These are phyloP conservation scores for Paramecium caudatum DNA, from an alignment of 73 alveolate species.

Conservation along the genomic window DNA sequence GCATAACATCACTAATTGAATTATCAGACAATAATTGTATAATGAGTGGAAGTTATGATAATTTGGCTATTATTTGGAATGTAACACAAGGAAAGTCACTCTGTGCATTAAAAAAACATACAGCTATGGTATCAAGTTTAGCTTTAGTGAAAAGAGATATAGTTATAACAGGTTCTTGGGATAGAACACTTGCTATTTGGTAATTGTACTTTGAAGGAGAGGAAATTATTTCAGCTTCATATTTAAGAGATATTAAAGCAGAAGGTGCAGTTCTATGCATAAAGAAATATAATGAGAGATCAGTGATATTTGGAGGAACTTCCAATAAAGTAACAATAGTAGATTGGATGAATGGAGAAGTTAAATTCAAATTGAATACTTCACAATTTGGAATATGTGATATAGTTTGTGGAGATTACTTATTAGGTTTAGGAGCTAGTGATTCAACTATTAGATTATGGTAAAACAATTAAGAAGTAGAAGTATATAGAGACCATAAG, in stretches of 20 bases:
- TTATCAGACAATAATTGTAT: constrained; percentile 27
- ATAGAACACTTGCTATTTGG: constrained; percentile 60
- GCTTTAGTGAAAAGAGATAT: constrained; percentile 32
- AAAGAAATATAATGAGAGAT: constrained; percentile 15
- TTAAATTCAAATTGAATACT: constrained; percentile 30
- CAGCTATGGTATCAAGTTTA: constrained; percentile 51
- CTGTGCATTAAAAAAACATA: constrained; percentile 53
- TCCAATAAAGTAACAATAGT: constrained; percentile 31
- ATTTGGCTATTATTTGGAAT: constrained; percentile 62
- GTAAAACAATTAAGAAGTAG: constrained; percentile 8
- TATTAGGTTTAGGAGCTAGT: constrained; percentile 61
- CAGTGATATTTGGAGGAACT: constrained; percentile 32
- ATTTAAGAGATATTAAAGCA: constrained; percentile 32
- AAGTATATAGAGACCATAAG: constrained; percentile 26
- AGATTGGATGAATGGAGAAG: constrained; percentile 65
- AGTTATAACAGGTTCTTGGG: constrained; percentile 61
- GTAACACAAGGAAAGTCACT: constrained; percentile 24
- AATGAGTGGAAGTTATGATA: constrained; percentile 36
- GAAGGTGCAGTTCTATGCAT: constrained; percentile 52
- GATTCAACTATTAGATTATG: constrained; percentile 65
- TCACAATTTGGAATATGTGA: constrained; percentile 63
- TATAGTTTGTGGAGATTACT: constrained; percentile 4
- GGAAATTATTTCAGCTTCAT: constrained; percentile 28
- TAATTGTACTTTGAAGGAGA: constrained; percentile 51
- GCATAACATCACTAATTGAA: constrained; percentile 24